These are phyloP conservation scores for Entophlyctis luteolus DNA, from an alignment of 192 early-diverging fungal species.

Conservation along the genomic window DNA sequence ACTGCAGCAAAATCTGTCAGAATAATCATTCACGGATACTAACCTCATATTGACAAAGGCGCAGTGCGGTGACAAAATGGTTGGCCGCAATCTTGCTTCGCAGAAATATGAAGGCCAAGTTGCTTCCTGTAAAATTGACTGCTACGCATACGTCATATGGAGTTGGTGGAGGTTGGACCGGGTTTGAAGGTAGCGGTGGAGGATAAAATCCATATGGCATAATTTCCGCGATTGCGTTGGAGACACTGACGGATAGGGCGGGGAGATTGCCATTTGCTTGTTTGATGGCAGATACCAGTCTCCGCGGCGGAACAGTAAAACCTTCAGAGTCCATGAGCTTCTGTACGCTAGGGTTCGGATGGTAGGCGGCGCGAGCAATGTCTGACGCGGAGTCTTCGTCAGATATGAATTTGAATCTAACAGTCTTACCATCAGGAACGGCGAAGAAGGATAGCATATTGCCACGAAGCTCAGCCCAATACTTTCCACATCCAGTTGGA, in stretches of 20 bases:
- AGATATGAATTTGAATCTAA: background rate
- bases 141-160: constrained; percentile 24
- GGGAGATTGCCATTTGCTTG: background rate
- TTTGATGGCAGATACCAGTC: background rate
- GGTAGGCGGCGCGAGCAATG: constrained; percentile 11
- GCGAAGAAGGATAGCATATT: background rate
- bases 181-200: background rate
- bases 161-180: constrained; percentile 16
- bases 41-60: constrained; percentile 19
- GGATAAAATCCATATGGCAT: constrained; percentile 23
- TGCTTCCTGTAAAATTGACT: constrained; percentile 4
- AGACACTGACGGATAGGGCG: background rate
- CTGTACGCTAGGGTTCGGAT: constrained; percentile 12
- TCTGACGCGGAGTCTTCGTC: background rate
- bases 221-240: constrained; percentile 23
- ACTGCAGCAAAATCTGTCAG: background rate
- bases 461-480: constrained; percentile 19
- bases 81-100: constrained; percentile 22
- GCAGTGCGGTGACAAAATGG: constrained; percentile 17
- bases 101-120: constrained; percentile 2
- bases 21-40: background rate
- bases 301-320: background rate
- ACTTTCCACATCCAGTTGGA: constrained; percentile 9
- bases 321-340: constrained; percentile 22
- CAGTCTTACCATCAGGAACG: constrained; percentile 14